Evolutionary conservation across 257 asterid genomes (phyloP), one percentile per base, ranked within the genome.

Genomic region (Striga asiatica): DNA sequence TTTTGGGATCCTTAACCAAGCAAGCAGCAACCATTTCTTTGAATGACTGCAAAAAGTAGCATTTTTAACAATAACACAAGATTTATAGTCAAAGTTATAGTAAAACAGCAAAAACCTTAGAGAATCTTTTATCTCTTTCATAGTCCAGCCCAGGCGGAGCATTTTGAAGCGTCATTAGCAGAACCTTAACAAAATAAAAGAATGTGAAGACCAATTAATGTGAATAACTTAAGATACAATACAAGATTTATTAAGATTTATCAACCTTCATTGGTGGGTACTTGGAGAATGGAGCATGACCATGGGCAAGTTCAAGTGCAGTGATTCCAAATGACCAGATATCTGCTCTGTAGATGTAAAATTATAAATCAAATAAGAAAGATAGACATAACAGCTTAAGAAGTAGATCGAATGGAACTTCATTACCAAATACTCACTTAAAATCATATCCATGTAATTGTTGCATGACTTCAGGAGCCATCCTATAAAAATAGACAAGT

Each of bases 381-480:
- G 32, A 19, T 45, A 39, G 53, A 48, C 29, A 50, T n/a, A n/a
- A n/a, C 28, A 55, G 21, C 50, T 14, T 39, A 54, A 22, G 49
- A 64, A 60, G 47, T 39, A 51, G 29, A 64, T 35, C 35, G 55
- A 66, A 8, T 18, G 13, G 66, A 54, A 52, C 22, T 52, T 34
- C 27, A 55, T 38, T 54, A 35, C 21, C 14, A 34, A 62, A 51
- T 60, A 64, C 96, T 68, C 66, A 86, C 98, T 87, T 91, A 69
- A 91, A 91, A 68, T 91, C 98, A 72, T 91, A 91, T 73, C 98
- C 98, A 80, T 86, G 89, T 62, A 80, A 68, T 48, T 83, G 98
- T 69, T 86, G 96, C 96, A 91, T 83, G 54, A 91, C 98, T 80
- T 86, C 98, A 25, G 98, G 98, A 25, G 98, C 98, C 96, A 86